Evolutionary conservation across 2,329 filamentous ascomycete genomes (phyloP), one percentile per base, ranked within the genome.

Genomic region (Exophiala alcalophila): DNA sequence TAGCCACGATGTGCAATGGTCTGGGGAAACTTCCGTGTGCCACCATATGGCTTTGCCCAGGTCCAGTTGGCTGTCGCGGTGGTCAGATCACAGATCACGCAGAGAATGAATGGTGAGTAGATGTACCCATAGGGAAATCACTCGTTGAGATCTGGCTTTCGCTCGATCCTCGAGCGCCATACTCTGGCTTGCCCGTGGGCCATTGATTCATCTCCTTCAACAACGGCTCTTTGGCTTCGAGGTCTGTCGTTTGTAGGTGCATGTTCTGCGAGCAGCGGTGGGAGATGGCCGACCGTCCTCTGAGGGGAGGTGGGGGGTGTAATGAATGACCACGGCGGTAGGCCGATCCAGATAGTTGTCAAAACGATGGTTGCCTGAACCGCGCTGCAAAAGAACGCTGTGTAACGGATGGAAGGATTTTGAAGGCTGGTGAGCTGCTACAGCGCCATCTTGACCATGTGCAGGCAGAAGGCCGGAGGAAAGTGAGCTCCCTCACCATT

Each of bases 1-100:
- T 63, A 69, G 1, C 68, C 68, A 28, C 68, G 61, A 51, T 71
- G 68, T 19, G 66, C 62, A 42, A 70, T 66, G 19, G 56, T 59
- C 24, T 69, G 65, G 5, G 66, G 65, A 25, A 62, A 30, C 19
- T 31, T 44, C 25, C 43, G 38, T 16, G 55, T 54, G 21, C 43
- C 35, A 9, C 37, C 41, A 37, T 50, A 36, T 20, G 52, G 47
- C 23, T 44, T 49, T 26, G 58, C 52, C 34, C 49, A 51, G 12
- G 57, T 57, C 57, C 59, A 62, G 28, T 39, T 44, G 34, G 58
- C 59, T 61, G 37, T 26, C 34, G 15, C n/a, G n/a, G 8, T 4
- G 16, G 24, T 47, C 21, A 47, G 32, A 27, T 18, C n/a, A 10
- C n/a, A 12, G 20, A 24, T 15, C 15, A n/a, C 4, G 24, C 15